These are phyloP conservation scores for Selaginella moellendorffii DNA, from an alignment of 75 land plant species.

Conservation along the genomic window DNA sequence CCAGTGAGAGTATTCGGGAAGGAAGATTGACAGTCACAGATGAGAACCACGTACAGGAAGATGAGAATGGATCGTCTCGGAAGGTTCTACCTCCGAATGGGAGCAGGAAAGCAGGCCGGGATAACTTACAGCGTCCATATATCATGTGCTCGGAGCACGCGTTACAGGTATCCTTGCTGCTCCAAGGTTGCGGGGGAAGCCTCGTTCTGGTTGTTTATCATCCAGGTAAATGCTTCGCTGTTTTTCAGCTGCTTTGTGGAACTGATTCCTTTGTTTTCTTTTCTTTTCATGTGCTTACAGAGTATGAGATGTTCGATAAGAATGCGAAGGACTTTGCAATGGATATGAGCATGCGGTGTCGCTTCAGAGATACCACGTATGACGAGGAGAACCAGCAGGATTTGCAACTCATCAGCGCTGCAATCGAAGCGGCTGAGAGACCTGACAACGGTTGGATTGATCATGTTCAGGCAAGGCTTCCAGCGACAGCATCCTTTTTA, in stretches of 20 bases:
- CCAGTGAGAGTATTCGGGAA: background rate
- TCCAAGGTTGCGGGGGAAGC: background rate
- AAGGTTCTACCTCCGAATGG: too few species aligned
- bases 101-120: too few species aligned
- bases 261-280: too few species aligned
- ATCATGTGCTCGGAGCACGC: background rate
- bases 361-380: background rate
- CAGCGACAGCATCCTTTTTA: too few species aligned
- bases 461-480: too few species aligned
- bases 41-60: too few species aligned
- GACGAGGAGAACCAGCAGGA: background rate
- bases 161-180: background rate
- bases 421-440: too few species aligned
- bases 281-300: too few species aligned
- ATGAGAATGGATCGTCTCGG: too few species aligned
- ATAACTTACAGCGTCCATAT: background rate
- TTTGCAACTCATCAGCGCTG: background rate
- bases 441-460: too few species aligned
- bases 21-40: background rate
- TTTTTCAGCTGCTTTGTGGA: too few species aligned
- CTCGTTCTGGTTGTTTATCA: background rate
- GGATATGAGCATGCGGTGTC: background rate
- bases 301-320: background rate
- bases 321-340: background rate
- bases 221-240: background rate